A percentile compares a stretch with the other conserved stretches of the same genome.
Evolutionary conservation across 768 basidiomycete species (phyloP).

Genomic region (Saitozyma podzolica): DNA sequence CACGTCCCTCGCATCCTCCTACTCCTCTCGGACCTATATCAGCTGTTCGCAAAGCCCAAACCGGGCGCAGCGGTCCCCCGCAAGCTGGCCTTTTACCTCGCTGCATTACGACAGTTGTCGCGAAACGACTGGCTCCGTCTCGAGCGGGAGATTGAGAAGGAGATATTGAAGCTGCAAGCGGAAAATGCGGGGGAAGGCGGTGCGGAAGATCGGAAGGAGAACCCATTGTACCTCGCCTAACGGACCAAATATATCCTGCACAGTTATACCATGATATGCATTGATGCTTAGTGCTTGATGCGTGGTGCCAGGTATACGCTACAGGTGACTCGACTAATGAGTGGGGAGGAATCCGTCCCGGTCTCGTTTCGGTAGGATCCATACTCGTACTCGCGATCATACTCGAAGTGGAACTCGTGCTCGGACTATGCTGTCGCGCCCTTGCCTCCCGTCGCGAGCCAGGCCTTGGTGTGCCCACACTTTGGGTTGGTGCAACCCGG

Average conservation of each 20-base stretch:
- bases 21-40: constrained; percentile 32
- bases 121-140: constrained; percentile 32
- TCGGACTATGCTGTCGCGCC: background rate
- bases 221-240: too few species aligned
- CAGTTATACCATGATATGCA: too few species aligned
- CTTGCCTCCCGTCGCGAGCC: constrained; percentile 76
- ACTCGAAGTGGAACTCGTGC: too few species aligned
- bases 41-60: constrained; percentile 22
- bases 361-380: too few species aligned
- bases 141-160: constrained; percentile 28
- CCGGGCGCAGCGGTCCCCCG: constrained; percentile 17
- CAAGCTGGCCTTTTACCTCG: constrained; percentile 40
- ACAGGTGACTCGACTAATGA: too few species aligned
- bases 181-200: constrained; percentile 7
- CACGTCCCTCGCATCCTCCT: constrained; percentile 13
- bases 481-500: constrained; percentile 89
- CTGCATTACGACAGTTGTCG: constrained; percentile 21
- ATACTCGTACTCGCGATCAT: too few species aligned
- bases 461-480: constrained; percentile 82
- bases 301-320: too few species aligned
- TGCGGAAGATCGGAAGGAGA: too few species aligned
- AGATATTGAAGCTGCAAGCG: constrained; percentile 22
- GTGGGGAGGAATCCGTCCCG: too few species aligned
- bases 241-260: too few species aligned
- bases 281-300: too few species aligned